A percentile compares a stretch with the other conserved stretches of the same genome.
Conservation (phyloP, 805 yeast species). For the Blastobotrys attinorum region DNA sequence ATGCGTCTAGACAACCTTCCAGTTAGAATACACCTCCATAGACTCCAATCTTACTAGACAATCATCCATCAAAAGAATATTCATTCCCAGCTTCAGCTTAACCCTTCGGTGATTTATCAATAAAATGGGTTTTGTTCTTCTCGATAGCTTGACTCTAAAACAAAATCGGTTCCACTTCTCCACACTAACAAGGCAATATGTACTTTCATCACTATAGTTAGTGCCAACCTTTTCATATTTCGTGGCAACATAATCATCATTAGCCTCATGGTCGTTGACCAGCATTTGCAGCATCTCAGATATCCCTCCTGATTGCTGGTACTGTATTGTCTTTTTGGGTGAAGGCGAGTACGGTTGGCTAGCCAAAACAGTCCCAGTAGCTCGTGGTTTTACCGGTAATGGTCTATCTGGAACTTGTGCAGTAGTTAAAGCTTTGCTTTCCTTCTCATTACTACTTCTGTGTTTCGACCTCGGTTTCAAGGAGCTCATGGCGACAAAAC, state of each 20-base stretch:
- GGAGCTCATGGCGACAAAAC: no score
- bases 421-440: neutral
- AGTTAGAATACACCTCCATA: neutral
- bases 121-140: neutral
- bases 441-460: neutral
- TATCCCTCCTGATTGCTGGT: constrained; percentile 5
- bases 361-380: neutral
- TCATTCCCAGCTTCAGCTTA: neutral
- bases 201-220: neutral
- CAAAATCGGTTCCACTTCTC: neutral
- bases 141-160: neutral
- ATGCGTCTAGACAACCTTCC: neutral
- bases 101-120: neutral
- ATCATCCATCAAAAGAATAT: neutral
- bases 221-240: neutral
- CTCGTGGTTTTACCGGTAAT: neutral
- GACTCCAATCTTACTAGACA: neutral
- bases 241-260: neutral
- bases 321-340: constrained; percentile 10
- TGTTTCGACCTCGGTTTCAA: neutral
- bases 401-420: neutral
- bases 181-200: neutral
- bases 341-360: constrained; percentile 16
- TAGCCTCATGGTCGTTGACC: constrained; percentile 5
- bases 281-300: constrained; percentile 11